These are phyloP conservation scores for Mitragyna speciosa DNA, from an alignment of 257 asterid genomes.

Conservation along the genomic window DNA sequence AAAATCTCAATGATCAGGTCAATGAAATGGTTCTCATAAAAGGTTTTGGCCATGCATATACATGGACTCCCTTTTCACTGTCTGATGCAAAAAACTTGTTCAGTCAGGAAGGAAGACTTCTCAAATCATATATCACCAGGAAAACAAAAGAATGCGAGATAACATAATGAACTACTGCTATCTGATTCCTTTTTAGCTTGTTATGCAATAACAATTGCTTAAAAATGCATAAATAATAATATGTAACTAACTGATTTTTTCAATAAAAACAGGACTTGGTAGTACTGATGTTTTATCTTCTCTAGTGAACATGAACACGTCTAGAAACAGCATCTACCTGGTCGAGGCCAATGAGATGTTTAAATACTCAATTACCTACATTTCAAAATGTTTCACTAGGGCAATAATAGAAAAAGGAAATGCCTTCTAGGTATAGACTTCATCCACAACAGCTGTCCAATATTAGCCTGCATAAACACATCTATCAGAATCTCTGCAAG, in stretches of 20 bases:
- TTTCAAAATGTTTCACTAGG: conserved; percentile 6
- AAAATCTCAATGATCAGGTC: background rate
- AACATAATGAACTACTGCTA: background rate
- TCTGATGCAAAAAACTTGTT: background rate
- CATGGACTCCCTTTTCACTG: background rate
- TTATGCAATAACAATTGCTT: background rate
- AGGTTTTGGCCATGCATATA: background rate
- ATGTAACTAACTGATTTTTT: background rate
- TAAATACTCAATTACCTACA: conserved; percentile 2
- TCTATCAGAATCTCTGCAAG: conserved; percentile 11
- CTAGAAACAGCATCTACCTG: background rate
- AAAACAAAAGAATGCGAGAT: background rate
- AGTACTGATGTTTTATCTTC: background rate
- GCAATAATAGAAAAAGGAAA: conserved; percentile 7
- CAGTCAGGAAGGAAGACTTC: background rate
- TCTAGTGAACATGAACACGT: background rate
- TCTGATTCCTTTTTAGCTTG: background rate
- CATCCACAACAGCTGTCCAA: background rate
- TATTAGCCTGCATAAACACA: conserved; percentile 8
- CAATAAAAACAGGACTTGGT: background rate
- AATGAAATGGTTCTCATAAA: background rate
- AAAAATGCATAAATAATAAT: background rate
- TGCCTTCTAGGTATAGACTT: conserved; percentile 9
- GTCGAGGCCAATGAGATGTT: conserved; percentile 2
- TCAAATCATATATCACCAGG: background rate